Conservation (phyloP, 139 green algal species). For the Dunaliella sp. region DNA sequence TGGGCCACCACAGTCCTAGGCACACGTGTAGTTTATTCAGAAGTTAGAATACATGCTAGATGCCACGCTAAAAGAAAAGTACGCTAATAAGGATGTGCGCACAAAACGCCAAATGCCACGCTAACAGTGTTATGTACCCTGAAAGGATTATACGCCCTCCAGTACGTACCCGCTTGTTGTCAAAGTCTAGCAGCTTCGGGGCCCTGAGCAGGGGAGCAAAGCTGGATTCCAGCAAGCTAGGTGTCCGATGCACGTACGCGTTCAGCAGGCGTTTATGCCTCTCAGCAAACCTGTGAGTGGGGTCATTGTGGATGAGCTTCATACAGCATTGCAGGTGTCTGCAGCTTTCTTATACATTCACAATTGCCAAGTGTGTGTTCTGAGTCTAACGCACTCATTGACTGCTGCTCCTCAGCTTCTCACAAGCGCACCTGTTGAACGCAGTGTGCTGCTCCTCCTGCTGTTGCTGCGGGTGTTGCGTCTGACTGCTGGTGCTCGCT, state of each 20-base stretch:
- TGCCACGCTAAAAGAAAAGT: too few relatives aligned
- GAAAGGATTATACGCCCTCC: too few relatives aligned
- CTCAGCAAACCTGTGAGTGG: conserved; percentile 84
- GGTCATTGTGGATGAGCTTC: not conserved
- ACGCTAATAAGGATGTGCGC: too few relatives aligned
- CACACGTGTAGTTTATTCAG: too few relatives aligned
- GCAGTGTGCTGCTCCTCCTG: conserved; percentile 6
- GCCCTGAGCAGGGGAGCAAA: conserved; percentile 75
- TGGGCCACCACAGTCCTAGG: too few relatives aligned
- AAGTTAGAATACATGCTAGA: too few relatives aligned
- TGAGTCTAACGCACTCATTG: too few relatives aligned
- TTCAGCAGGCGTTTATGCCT: conserved; percentile 88
- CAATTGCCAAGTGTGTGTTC: not conserved
- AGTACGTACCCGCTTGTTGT: conserved; percentile 96
- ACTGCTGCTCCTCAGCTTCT: too few relatives aligned
- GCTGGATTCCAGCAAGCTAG: conserved; percentile 74
- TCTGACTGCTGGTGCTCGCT: not conserved
- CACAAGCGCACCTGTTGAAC: conserved; percentile 5
- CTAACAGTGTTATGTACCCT: too few relatives aligned
- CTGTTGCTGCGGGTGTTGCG: not conserved
- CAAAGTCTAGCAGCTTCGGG: conserved; percentile 93
- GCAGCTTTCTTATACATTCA: not conserved
- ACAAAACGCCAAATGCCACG: too few relatives aligned
- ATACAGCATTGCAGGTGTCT: not conserved
- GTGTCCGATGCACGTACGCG: conserved; percentile 75